phyloP scores from a whole-genome alignment of 1,284 basidiomycete species.

The Macrocystidia cucumis region DNA sequence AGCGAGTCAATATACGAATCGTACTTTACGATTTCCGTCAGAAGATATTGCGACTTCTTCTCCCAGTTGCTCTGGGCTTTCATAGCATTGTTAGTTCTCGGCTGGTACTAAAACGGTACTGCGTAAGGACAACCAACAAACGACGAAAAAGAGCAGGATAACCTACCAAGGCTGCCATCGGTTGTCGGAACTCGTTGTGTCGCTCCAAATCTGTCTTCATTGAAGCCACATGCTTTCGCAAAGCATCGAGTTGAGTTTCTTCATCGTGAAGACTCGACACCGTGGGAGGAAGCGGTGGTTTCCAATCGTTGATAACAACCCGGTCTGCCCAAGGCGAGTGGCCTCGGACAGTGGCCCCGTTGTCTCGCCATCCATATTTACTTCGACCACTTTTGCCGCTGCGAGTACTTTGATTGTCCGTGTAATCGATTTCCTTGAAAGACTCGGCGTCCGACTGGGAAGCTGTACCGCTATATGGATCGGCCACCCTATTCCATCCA shows the following conservation, averaged over 20 bases:
- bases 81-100: constrained; percentile 62
- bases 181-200: constrained; percentile 80
- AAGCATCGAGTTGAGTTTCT: constrained; percentile 83
- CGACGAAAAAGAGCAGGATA: constrained; percentile 1
- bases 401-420: constrained; percentile 60
- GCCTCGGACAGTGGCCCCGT: constrained; percentile 50
- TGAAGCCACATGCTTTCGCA: constrained; percentile 71
- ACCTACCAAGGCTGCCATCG: constrained; percentile 74
- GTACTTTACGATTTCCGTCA: constrained; percentile 93
- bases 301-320: constrained; percentile 91
- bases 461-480: constrained; percentile 40
- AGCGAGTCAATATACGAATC: constrained; percentile 92
- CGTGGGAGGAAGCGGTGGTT: constrained; percentile 76
- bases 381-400: constrained; percentile 48
- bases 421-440: constrained; percentile 39
- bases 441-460: constrained; percentile 54
- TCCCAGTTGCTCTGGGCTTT: constrained; percentile 92
- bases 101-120: constrained; percentile 56
- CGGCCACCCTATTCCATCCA: constrained; percentile 83
- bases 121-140: constrained; percentile 5
- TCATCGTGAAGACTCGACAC: constrained; percentile 86
- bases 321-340: constrained; percentile 71
- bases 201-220: constrained; percentile 75
- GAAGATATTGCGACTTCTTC: constrained; percentile 80
- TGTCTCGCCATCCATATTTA: constrained; percentile 54